Conservation (phyloP, 257 asterid genomes). For the Solanum sejunctum region DNA sequence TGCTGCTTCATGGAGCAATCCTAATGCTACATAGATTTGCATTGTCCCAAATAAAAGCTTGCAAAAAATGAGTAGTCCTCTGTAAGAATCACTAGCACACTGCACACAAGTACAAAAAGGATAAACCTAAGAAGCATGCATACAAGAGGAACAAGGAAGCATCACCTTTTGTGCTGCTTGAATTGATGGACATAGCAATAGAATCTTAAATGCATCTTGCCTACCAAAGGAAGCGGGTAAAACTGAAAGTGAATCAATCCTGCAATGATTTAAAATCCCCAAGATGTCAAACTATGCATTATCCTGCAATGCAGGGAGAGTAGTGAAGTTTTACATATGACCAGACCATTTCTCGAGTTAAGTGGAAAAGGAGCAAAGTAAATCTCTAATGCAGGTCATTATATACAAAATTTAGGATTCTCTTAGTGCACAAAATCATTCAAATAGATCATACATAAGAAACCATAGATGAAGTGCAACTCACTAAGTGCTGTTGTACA, state of each 20-base stretch:
- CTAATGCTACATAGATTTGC: not conserved
- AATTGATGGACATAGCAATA: constrained; percentile 72
- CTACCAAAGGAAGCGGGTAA: constrained; percentile 72
- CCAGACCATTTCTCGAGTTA: not conserved
- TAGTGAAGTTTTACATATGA: not conserved
- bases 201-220: constrained; percentile 78
- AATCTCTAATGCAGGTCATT: not conserved
- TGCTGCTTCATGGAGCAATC: not conserved
- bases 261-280: constrained; percentile 17
- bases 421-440: not conserved
- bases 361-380: not conserved
- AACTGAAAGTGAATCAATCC: constrained; percentile 84
- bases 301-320: not conserved
- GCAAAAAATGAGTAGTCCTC: not conserved
- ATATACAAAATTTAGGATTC: not conserved
- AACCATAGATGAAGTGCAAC: not conserved
- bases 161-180: constrained; percentile 71
- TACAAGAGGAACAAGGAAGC: not conserved
- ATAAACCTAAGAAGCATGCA: not conserved
- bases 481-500: not conserved
- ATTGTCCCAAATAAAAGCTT: not conserved
- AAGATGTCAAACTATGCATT: not conserved
- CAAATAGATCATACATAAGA: not conserved
- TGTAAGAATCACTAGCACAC: not conserved
- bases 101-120: not conserved